Evolutionary conservation across 2,329 filamentous ascomycete genomes (phyloP), one percentile per base, ranked within the genome.

Genomic region (Arthrobotrys megalospora): DNA sequence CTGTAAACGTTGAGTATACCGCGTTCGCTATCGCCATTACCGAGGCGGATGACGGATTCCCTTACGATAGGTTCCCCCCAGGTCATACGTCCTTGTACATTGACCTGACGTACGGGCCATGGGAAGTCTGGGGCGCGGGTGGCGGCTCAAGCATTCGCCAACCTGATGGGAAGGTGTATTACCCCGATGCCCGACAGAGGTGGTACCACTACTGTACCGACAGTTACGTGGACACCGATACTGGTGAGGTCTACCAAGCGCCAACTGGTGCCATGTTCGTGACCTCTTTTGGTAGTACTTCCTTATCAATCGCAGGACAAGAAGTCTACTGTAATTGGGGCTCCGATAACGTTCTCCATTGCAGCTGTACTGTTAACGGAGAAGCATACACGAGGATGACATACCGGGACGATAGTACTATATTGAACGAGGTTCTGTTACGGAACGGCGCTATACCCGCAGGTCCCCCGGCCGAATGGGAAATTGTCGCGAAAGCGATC

Each of bases 331-430:
- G 63, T 16, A 28, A 53, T 6, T 67, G 45, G 63, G 63, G 34
- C 6, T 19, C 48, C 32, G 34, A 67, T 8, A 48, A 43, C 6
- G 32, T 32, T 24, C 10, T 67, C 16, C 48, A 24, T 24, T 67
- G 63, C 63, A 21, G 16, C 16, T 67, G 63, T 19, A 67, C 63
- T 16, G 45, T 53, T 34, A 16, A 4, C 14, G 63, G 63, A 5
- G 32, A 32, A 6, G 10, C 19, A 1, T 67, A 67, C 8, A 53
- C 24, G 1, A 32, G 21, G 14, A 34, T 53, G 24, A 53, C 50
- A 34, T 53, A 53, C 50, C 50, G 28, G 1, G 14, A 12, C 6
- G 28, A 53, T 53, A 16, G 1, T 16, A 53, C 50, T 11, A 2
- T 0, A 8, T n/a, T 32, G 11, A 36, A 14, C 14, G 50, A 53